Evolutionary conservation across 176 grass and related monocot genomes (phyloP), one percentile per base, ranked within the genome.

Genomic region (Thalia dealbata): DNA sequence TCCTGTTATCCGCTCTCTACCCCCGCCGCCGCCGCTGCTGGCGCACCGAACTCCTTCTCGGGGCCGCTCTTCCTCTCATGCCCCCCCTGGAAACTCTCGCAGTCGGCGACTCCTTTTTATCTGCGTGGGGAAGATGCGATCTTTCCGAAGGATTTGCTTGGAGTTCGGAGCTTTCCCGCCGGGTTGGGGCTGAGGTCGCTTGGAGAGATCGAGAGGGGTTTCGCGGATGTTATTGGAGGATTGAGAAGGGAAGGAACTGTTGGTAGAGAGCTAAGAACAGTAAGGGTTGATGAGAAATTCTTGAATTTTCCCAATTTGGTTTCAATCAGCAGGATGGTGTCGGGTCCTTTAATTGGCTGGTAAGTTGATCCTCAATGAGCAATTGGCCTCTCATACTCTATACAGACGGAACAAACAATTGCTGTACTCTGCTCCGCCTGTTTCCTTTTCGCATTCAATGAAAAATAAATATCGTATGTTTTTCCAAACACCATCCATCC

Each of bases 291-390:
- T 27, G 93, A 96, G 38, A 90, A 61, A 76, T 86, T 96, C 73
- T 80, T 96, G 75, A 96, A 96, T 88, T 84, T 89, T 41, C 89
- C 93, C 32, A 96, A 96, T 90, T 81, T 92, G 76, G 84, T 96
- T 69, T 96, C 93, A 55, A 86, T 97, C 75, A 84, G 85, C 54
- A 82, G 93, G 64, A 90, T 97, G 93, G 76, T 84, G 16, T 97
- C 93, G 10, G 93, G 93, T 19, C 89, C 89, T 45, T 74, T 88
- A 54, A 97, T 97, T 77, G 93, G 89, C 70, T 97, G 86, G 93
- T 97, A 70, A 78, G 78, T 65, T 55, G 61, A 58, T 27, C 55
- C 25, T 27, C 2, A 7, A 19, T 22, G 19, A 58, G 21, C 21
- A 55, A 38, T 58, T 58, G 16, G 18, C 19, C 21, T 7, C 7